Evolutionary conservation across 495 filamentous ascomycete species (phyloP), one percentile per base, ranked within the genome.

Genomic region (Aspergillus asperescens): DNA sequence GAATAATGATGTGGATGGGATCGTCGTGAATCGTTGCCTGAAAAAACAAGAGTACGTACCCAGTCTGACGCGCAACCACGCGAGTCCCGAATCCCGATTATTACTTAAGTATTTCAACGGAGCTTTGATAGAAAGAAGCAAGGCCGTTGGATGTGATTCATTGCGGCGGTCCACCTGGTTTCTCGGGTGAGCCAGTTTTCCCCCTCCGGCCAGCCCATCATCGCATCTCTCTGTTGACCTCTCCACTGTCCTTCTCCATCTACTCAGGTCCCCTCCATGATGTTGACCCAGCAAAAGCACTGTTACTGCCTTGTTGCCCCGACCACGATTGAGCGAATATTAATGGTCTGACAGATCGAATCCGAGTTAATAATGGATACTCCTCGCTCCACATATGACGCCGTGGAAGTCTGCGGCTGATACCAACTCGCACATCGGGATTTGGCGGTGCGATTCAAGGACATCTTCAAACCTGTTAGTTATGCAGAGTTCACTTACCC

Each of bases 11-110:
- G 54, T 39, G 47, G 45, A 45, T 12, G 15, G 15, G 54, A 56
- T 56, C 54, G 32, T 51, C 54, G 15, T 40, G 22, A 18, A n/a
- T 7, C 34, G 47, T 49, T 56, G 22, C 54, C 54, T 38, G 31
- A 56, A 50, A 35, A 18, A 37, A 39, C 3, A 10, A 18, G 28
- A 12, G 19, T 47, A 43, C 23, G 41, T 43, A 43, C 15, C 41
- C 41, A 28, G 41, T 16, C 32, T 35, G 32, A 35, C 32, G 32
- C 32, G 32, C 25, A n/a, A 35, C n/a, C 32, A n/a, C n/a, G n/a
- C n/a, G n/a, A n/a, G n/a, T n/a, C n/a, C n/a, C n/a, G n/a, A n/a
- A n/a, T n/a, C n/a, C n/a, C n/a, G 35, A 28, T 28, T 18, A n/a
- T 39, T 3, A 29, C n/a, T n/a, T n/a, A n/a, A n/a, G n/a, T n/a